These are phyloP conservation scores for Fusarium pseudoanthophilum DNA, from an alignment of 2,329 filamentous ascomycete species.

Conservation along the genomic window DNA sequence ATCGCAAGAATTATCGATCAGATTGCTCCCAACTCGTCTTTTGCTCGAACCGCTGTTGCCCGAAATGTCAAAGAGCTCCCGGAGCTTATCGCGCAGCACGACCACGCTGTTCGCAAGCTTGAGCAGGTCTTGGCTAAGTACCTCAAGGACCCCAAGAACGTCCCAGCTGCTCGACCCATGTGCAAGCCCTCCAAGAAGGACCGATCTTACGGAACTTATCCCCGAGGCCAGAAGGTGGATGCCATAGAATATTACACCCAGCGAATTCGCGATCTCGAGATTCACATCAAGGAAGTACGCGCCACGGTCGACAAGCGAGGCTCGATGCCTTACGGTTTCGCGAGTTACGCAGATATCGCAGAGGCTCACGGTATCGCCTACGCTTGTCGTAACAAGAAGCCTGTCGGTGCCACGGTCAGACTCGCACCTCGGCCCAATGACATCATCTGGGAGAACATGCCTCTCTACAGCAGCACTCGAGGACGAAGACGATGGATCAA, in stretches of 20 bases:
- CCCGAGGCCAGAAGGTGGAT: constrained; percentile 81
- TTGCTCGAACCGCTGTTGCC: constrained; percentile 84
- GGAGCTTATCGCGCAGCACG: constrained; percentile 84
- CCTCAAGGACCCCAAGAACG: constrained; percentile 82
- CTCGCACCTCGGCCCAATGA: constrained; percentile 90
- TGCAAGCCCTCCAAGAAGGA: constrained; percentile 87
- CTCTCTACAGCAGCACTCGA: constrained; percentile 73
- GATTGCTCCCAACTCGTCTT: constrained; percentile 79
- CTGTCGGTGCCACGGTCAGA: constrained; percentile 78
- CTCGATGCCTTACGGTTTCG: constrained; percentile 92
- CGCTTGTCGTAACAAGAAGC: constrained; percentile 81
- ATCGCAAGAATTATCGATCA: constrained; percentile 85
- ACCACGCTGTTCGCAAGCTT: constrained; percentile 80
- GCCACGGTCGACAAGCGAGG: constrained; percentile 86
- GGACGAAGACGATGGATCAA: constrained; percentile 81
- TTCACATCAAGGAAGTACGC: constrained; percentile 85
- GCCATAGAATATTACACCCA: constrained; percentile 93
- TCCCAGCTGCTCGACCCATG: constrained; percentile 80
- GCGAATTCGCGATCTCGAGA: constrained; percentile 83
- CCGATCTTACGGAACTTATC: constrained; percentile 70
- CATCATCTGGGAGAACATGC: constrained; percentile 95
- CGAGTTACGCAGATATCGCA: constrained; percentile 88
- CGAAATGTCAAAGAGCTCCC: constrained; percentile 93
- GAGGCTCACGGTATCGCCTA: constrained; percentile 91
- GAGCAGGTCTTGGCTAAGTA: constrained; percentile 90